Evolutionary conservation across 768 basidiomycete species (phyloP).

Genomic region (Austroboletus festivus): DNA sequence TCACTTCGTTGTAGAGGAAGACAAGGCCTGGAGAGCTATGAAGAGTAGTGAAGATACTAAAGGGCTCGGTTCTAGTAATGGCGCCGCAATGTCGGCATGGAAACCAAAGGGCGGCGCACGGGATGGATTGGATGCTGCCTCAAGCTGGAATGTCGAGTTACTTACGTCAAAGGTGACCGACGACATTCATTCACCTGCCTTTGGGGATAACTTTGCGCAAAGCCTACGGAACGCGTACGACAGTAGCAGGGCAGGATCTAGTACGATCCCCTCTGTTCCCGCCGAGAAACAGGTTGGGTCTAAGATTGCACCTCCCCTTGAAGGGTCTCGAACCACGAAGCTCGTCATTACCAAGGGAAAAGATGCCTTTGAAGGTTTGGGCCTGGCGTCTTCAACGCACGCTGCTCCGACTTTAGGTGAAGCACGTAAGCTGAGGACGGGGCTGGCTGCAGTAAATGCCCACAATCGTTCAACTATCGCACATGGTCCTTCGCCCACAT

Average conservation of each 20-base stretch:
- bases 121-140: conserved; percentile 32
- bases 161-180: conserved; percentile 22
- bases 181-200: conserved; percentile 34
- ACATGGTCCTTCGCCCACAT: conserved; percentile 14
- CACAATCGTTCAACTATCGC: conserved; percentile 23
- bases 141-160: conserved; percentile 41
- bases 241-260: conserved; percentile 13
- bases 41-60: conserved; percentile 21
- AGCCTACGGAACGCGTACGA: conserved; percentile 56
- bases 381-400: conserved; percentile 42
- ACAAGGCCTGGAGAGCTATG: conserved; percentile 46
- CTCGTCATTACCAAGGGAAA: conserved; percentile 40
- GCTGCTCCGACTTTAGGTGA: conserved; percentile 71
- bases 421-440: conserved; percentile 68
- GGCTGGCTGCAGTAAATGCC: conserved; percentile 52
- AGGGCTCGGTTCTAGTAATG: conserved; percentile 28
- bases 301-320: conserved; percentile 25
- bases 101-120: conserved; percentile 25
- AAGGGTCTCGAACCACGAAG: conserved; percentile 32
- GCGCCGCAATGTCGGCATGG: conserved; percentile 24
- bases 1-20: conserved; percentile 41
- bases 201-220: conserved; percentile 67
- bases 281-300: conserved; percentile 18
- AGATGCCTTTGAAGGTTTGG: conserved; percentile 81
- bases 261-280: conserved; percentile 1